Base-by-base conservation (phyloP, 1,139 yeast genomes). In the Saccharomyces hybrid region DNA sequence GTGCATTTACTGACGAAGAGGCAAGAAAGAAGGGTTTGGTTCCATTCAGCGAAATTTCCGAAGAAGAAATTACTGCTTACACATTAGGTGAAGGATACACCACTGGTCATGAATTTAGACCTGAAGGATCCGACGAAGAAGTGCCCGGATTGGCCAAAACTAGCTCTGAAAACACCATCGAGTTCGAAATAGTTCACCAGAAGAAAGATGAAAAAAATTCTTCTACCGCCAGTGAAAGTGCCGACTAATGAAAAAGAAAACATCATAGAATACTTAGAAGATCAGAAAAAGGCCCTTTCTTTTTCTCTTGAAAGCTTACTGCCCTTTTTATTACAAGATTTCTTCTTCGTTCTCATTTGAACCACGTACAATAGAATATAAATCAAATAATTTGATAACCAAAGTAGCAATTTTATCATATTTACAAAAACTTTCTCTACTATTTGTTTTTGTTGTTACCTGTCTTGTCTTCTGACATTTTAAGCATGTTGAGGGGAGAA, bases 401-500 rank as follows among this genome's bases (percentile, higher is more conserved):
- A 24, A 21, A 21, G 6, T 24, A 24, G 6, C 26, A 24, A 24
- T 24, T 24, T 4, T 24, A 24, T 21, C 21, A 21, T 24, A 24
- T 24, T 24, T 24, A 24, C 6, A 24, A 24, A 24, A 4, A 4
- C 26, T 24, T 24, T 4, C 26, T 24, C 26, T 24, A 24, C 26
- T 24, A 24, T 24, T 24, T 24, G 26, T 6, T 1, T 24, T 4
- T 24, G 4, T 24, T 24, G 26, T 24, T 24, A 24, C 6, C 26
- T 24, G 4, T 24, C 26, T 4, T 24, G 26, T 24, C 6, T 24
- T 24, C 5, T 4, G 26, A 5, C 26, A 24, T 24, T 24, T 24
- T 24, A 4, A 24, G 5, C 26, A 4, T 5, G 26, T 6, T 24
- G 4, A 11, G 84, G 80, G 52, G 77, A 80, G 66, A 81, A 84